Evolutionary conservation across 805 yeast species (phyloP), one percentile per base, ranked within the genome.

Genomic region (Ogataea glucozyma): DNA sequence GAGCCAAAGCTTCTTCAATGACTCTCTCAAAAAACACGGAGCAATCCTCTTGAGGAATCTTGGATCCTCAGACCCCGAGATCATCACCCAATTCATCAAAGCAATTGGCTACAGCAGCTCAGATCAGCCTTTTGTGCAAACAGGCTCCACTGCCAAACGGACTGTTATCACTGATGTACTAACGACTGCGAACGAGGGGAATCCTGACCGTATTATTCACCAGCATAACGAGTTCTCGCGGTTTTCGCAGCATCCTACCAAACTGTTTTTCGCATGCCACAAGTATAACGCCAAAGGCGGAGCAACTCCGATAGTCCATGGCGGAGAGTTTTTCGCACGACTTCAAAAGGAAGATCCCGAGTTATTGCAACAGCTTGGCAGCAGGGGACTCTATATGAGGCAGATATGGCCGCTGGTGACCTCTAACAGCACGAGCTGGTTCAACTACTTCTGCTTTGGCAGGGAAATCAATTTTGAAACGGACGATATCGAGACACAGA

Each of bases 191-290:
- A 62, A 62, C 32, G 68, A 62, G 46, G 63, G 67, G 1, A 60
- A 65, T 5, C 43, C 60, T 3, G 43, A 43, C 10, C 40, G 38
- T 9, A 30, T 36, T 16, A 40, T 66, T 13, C 50, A 48, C 32
- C 69, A 64, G 38, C 70, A 65, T 47, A 63, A 62, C 40, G 69
- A 65, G 32, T 65, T 57, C 40, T 60, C 67, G 2, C 41, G 69
- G 31, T 66, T 61, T 39, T 48, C 44, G 7, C 46, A 48, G 19
- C 62, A 44, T 32, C 70, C 70, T 9, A 46, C 53, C 2, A 60
- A 46, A 4, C 44, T 61, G 24, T 51, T 49, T 31, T 62, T 62
- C 32, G 51, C 53, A 2, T 60, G 64, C 30, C 21, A 40, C 12
- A 51, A 49, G 20, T 49, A 44, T 30, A 42, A 44, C 12, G 61